Evolutionary conservation across 106 monocot species (phyloP).

Genomic region (Phalaenopsis equestris): DNA sequence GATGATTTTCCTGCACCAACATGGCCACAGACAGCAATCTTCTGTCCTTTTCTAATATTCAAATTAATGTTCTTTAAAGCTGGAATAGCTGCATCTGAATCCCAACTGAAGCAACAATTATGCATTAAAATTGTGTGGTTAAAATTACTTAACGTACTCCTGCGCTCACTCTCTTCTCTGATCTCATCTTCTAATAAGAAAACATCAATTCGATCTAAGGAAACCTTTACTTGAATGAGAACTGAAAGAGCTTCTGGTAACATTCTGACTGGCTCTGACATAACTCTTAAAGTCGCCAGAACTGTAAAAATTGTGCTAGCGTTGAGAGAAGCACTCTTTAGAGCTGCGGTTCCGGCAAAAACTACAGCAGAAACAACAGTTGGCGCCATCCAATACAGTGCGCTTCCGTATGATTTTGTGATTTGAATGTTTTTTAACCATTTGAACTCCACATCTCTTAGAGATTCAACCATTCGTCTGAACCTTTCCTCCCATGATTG

Average conservation of each 20-base stretch:
- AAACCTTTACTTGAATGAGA: slow-evolving; percentile 73
- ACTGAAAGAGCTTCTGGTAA: slow-evolving; percentile 64
- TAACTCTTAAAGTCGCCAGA: slow-evolving; percentile 53
- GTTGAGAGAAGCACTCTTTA: slow-evolving; percentile 47
- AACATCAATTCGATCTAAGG: slow-evolving; percentile 54
- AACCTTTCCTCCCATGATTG: slow-evolving; percentile 88
- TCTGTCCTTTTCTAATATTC: slow-evolving; percentile 35
- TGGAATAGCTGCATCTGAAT: slow-evolving; percentile 12
- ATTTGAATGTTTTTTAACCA: slow-evolving; percentile 61
- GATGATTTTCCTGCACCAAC: slow-evolving; percentile 84
- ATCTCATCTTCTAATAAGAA: slow-evolving; percentile 78
- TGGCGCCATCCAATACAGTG: slow-evolving; percentile 70
- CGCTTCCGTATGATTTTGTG: slow-evolving; percentile 50
- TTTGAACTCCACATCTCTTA: slow-evolving; percentile 54
- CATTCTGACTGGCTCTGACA: slow-evolving; percentile 66
- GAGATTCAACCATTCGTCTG: slow-evolving; percentile 26
- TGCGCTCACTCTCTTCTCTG: slow-evolving; percentile 31
- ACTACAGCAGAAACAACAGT: slow-evolving; percentile 66
- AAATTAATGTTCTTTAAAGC: slow-evolving; percentile 39
- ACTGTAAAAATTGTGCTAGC: slow-evolving; percentile 67
- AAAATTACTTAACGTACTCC: background rate
- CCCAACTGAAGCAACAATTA: slow-evolving; percentile 51
- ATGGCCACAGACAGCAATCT: slow-evolving; percentile 61
- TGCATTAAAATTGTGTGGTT: slow-evolving; percentile 23
- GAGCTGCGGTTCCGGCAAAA: slow-evolving; percentile 33